These are phyloP conservation scores for Cladorrhinum samala DNA, from an alignment of 495 filamentous ascomycete species.

Conservation along the genomic window DNA sequence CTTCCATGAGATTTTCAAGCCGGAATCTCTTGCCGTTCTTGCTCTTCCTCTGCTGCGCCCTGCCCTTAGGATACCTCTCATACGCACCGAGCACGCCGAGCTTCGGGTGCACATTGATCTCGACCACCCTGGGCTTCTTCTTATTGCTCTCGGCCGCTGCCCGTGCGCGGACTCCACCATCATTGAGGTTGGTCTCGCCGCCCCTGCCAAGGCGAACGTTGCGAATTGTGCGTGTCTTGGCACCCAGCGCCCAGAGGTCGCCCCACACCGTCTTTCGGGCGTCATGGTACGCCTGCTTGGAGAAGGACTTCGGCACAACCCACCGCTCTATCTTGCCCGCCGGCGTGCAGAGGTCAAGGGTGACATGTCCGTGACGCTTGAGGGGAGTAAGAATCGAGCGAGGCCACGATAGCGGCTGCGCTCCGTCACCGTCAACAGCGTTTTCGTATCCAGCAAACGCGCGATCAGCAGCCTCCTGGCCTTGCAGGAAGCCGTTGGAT, in stretches of 20 bases:
- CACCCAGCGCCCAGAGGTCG: slow-evolving; percentile 91
- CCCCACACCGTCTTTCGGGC: slow-evolving; percentile 89
- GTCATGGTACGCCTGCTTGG: slow-evolving; percentile 76
- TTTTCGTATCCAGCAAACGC: slow-evolving; percentile 41
- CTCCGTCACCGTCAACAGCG: slow-evolving; percentile 11
- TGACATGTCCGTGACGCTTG: slow-evolving; percentile 82
- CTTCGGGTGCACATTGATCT: slow-evolving; percentile 26
- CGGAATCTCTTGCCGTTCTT: slow-evolving; percentile 47
- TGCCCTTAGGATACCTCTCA: slow-evolving; percentile 22
- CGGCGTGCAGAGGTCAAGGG: slow-evolving; percentile 86
- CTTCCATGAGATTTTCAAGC: slow-evolving; percentile 37
- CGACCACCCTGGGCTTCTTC: slow-evolving; percentile 27
- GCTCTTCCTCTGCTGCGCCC: slow-evolving; percentile 41
- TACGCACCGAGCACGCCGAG: slow-evolving; percentile 27
- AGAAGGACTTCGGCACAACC: slow-evolving; percentile 78
- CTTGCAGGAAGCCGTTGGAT: slow-evolving; percentile 10
- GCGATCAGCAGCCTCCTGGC: slow-evolving; percentile 22
- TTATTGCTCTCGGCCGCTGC: slow-evolving; percentile 20
- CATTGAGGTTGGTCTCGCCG: slow-evolving; percentile 22
- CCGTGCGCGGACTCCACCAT: slow-evolving; percentile 39
- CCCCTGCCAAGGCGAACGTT: slow-evolving; percentile 53
- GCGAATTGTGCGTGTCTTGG: slow-evolving; percentile 69
- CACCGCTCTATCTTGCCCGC: slow-evolving; percentile 84
- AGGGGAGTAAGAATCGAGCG: slow-evolving; percentile 71
- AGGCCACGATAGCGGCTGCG: slow-evolving; percentile 65